Evolutionary conservation across 371 early-diverging fungal species (phyloP), one percentile per base, ranked within the genome.

Genomic region (Mortierella sp.): DNA sequence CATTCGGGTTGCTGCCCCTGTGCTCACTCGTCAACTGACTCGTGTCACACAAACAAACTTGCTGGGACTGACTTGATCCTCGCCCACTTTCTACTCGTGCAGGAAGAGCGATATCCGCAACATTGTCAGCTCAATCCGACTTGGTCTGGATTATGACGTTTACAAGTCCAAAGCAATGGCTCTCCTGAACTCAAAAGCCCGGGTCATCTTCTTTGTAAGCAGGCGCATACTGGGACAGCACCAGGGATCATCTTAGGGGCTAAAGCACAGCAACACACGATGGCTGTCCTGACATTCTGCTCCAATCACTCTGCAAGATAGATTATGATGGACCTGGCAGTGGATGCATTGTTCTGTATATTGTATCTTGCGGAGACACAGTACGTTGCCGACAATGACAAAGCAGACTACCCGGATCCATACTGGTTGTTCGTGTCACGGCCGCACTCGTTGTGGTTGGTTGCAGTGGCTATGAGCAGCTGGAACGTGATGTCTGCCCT

Each of bases 301-400:
- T n/a, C n/a, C n/a, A n/a, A 34, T 10, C 4, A 34, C 34, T 7
- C 4, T 34, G 34, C 34, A 34, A 34, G 34, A 10, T 67, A 87
- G 87, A 86, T 87, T 30, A 83, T 85, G 54, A 72, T 82, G 42
- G 88, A 88, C 58, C 68, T 88, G 61, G 46, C 83, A 7, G 87
- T 88, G 0, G 91, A 92, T 68, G 46, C 85, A 0, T 54, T 90
- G 13, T 86, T 90, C 51, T 90, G 90, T 64, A 66, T 86, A 21
- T 81, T 89, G 16, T 92, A 92, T 65, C 68, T 91, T 13, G 78
- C 86, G 12, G 91, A 92, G 47, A 82, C 89, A 52, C 86, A 91
- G 65, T 82, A 81, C 58, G 84, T 86, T 23, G 79, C 80, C 30
- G 79, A 74, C 67, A 79, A 80, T 39, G 51, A 54, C n/a, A 18